Evolutionary conservation across 2,329 filamentous ascomycete species (phyloP).

Genomic region (Curvularia verruculosa): DNA sequence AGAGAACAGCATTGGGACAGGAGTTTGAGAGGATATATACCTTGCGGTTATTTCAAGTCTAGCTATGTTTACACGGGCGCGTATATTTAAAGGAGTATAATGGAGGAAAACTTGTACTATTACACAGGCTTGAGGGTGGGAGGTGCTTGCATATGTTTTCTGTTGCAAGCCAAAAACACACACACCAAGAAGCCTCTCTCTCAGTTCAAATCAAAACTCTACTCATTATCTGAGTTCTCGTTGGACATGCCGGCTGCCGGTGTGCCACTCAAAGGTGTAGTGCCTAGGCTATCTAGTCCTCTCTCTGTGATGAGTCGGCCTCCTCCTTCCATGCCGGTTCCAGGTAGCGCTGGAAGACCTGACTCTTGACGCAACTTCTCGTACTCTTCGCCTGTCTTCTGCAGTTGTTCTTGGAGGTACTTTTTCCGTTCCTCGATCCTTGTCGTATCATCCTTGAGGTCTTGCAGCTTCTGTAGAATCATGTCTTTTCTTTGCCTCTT

Average conservation of each 20-base stretch:
- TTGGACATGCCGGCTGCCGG: conserved; percentile 38
- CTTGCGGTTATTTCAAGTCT: background rate
- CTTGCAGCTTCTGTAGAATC: conserved; percentile 68
- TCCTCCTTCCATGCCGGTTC: conserved; percentile 35
- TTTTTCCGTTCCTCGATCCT: conserved; percentile 72
- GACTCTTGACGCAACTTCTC: conserved; percentile 61
- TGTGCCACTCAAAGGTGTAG: conserved; percentile 44
- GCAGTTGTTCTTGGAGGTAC: conserved; percentile 80
- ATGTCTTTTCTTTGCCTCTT: conserved; percentile 66
- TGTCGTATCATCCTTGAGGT: conserved; percentile 70
- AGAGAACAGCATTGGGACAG: background rate
- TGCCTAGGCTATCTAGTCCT: conserved; percentile 47
- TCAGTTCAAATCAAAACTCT: conserved; percentile 15
- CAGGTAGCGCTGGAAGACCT: conserved; percentile 48
- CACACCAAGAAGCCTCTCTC: too few species aligned
- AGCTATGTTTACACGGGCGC: background rate
- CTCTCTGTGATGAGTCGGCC: conserved; percentile 39
- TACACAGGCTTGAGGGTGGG: conserved; percentile 9
- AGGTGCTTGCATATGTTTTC: conserved; percentile 2
- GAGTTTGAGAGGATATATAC: background rate
- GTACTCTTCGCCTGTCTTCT: conserved; percentile 78
- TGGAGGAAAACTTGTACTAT: conserved; percentile 6
- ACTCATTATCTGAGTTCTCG: conserved; percentile 37
- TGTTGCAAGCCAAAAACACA: conserved; percentile 1
- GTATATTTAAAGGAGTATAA: background rate